These are phyloP conservation scores for Cordyceps pruinosa DNA, from an alignment of 2,329 filamentous ascomycete genomes.

Conservation along the genomic window DNA sequence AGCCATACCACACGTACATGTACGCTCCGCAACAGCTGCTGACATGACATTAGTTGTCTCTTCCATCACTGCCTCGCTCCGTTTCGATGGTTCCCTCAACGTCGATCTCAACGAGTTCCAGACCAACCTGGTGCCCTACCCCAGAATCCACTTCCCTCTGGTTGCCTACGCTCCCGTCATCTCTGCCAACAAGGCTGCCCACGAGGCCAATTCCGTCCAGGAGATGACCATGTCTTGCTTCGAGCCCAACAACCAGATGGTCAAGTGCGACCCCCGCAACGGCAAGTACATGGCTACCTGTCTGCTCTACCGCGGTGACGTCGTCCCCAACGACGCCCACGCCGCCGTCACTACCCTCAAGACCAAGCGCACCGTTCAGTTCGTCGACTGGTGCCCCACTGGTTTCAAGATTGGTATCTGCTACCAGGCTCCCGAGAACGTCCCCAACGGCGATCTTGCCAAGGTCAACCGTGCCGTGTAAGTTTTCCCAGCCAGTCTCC, in stretches of 20 bases:
- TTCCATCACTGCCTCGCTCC: slow-evolving; percentile 95
- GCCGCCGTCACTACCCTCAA: slow-evolving; percentile 90
- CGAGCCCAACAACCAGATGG: slow-evolving; percentile 99
- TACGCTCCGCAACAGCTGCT: too few relatives aligned
- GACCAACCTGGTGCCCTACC: slow-evolving; percentile 98
- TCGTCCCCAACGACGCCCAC: slow-evolving; percentile 94
- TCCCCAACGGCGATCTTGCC: slow-evolving; percentile 93
- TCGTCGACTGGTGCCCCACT: slow-evolving; percentile 99
- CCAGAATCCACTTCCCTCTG: slow-evolving; percentile 98
- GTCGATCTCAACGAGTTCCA: slow-evolving; percentile 99
- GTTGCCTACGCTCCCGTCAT: slow-evolving; percentile 93
- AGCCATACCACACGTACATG: not conserved
- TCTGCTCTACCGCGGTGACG: slow-evolving; percentile 95
- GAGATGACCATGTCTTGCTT: slow-evolving; percentile 99
- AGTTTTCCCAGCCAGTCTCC: slow-evolving; percentile 33
- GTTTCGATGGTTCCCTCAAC: slow-evolving; percentile 97
- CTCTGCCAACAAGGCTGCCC: slow-evolving; percentile 88
- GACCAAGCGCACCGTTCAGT: slow-evolving; percentile 98
- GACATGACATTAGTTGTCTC: slow-evolving; percentile 65
- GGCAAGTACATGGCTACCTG: slow-evolving; percentile 99
- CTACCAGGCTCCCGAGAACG: slow-evolving; percentile 95
- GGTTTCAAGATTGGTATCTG: slow-evolving; percentile 99
- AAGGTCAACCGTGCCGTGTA: slow-evolving; percentile 98
- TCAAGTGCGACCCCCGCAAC: slow-evolving; percentile 97
- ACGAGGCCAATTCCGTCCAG: slow-evolving; percentile 96